Evolutionary conservation across 352 stramenopile species (phyloP).

Genomic region (Blastocystis sp.): DNA sequence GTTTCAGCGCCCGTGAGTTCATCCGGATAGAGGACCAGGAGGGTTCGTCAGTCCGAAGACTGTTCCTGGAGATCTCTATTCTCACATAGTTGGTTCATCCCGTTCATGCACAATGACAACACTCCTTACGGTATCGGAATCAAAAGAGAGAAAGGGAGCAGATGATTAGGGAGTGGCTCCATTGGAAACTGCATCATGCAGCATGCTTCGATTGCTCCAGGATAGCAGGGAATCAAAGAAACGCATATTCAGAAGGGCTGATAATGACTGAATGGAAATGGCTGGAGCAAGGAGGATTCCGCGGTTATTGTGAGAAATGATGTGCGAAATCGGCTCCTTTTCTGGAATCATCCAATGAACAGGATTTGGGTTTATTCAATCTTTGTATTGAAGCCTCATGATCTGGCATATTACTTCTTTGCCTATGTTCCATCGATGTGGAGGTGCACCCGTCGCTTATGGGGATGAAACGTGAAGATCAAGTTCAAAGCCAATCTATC

Average conservation of each 20-base stretch:
- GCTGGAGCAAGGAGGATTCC: too few species aligned
- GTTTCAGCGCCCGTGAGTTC: constrained; percentile 27
- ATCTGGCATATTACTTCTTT: too few species aligned
- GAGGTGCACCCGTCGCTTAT: too few species aligned
- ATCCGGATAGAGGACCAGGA: constrained; percentile 28
- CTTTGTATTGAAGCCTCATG: too few species aligned
- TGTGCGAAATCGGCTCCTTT: too few species aligned
- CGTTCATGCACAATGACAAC: background rate
- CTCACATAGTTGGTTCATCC: constrained; percentile 13
- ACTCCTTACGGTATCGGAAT: constrained; percentile 75
- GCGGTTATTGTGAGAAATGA: too few species aligned
- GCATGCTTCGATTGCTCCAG: constrained; percentile 94
- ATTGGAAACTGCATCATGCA: constrained; percentile 98
- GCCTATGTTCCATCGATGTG: too few species aligned
- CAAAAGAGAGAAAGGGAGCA: constrained; percentile 92
- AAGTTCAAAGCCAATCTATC: too few species aligned
- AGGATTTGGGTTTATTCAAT: too few species aligned
- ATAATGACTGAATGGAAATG: too few species aligned
- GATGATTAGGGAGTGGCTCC: constrained; percentile 96
- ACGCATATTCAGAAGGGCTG: constrained; percentile 78
- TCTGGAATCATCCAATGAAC: too few species aligned
- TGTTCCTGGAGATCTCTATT: constrained; percentile 9
- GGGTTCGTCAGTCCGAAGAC: constrained; percentile 74
- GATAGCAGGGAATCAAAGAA: constrained; percentile 98
- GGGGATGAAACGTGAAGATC: too few species aligned